Evolutionary conservation across 306 rosid species (phyloP), one percentile per base, ranked within the genome.

Genomic region (Coriaria nepalensis): DNA sequence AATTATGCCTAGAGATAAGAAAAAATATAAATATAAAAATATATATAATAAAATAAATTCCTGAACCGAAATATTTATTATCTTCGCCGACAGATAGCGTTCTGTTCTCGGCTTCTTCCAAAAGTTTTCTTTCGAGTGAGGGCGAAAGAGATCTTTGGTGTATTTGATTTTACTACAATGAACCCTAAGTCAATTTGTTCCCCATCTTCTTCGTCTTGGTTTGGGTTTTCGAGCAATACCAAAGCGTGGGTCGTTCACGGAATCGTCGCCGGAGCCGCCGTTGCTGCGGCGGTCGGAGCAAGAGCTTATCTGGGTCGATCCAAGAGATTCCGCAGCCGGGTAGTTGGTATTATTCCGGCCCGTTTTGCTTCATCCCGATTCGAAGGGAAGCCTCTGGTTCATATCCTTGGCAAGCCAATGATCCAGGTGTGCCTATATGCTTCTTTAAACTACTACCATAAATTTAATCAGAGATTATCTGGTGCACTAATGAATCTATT

Each of bases 371-470:
- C 97, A 0, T 74, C 97, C 0, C 74, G 97, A 4, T 84, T 90
- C 35, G 32, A 55, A 52, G 97, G 97, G 60, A 90, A 90, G 68
- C 95, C 97, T 66, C 82, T 90, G 7, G 79, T 73, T 65, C 73
- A 68, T 29, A 90, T 90, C 63, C 97, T 90, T 43, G 97, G 97
- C 36, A 90, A 84, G 67, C 94, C 97, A 60, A 90, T 90, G 95
- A 90, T 90, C 65, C 97, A 90, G 97, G 94, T 84, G 0, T 36
- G 6, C 37, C 45, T 33, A 35, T 10, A 14, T 40, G 7, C 6
- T 37, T 51, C 49, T n/a, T n/a, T n/a, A n/a, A n/a, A n/a, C n/a
- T n/a, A n/a, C n/a, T n/a, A n/a, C n/a, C n/a, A n/a, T n/a, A n/a
- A n/a, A n/a, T n/a, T n/a, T n/a, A n/a, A n/a, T n/a, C n/a, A n/a